These are phyloP conservation scores for Moesziomyces aphidis DNA, from an alignment of 1,284 basidiomycete genomes.

Conservation along the genomic window DNA sequence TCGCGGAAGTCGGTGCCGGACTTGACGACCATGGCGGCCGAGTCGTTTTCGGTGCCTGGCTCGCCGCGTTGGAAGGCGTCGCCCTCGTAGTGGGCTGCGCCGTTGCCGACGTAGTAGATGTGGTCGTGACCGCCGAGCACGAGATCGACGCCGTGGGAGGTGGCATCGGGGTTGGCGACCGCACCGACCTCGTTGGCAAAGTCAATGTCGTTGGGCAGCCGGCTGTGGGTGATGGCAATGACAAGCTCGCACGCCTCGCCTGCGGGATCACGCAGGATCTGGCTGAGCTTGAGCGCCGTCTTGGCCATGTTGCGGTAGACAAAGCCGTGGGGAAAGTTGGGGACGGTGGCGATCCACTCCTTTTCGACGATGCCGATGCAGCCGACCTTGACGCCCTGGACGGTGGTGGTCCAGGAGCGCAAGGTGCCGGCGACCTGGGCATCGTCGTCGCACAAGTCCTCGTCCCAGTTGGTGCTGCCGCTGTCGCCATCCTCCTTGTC, in stretches of 20 bases:
- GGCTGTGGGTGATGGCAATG: slow-evolving; percentile 83
- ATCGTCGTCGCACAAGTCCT: slow-evolving; percentile 72
- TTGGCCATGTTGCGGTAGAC: slow-evolving; percentile 66
- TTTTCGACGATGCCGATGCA: slow-evolving; percentile 85
- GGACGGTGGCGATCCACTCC: slow-evolving; percentile 87
- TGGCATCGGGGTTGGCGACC: slow-evolving; percentile 69
- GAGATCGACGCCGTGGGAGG: slow-evolving; percentile 82
- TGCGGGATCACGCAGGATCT: slow-evolving; percentile 77
- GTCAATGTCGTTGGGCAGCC: slow-evolving; percentile 74
- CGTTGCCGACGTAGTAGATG: slow-evolving; percentile 83
- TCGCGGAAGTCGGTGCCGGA: slow-evolving; percentile 92
- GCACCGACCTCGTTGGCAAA: slow-evolving; percentile 74
- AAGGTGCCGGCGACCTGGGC: slow-evolving; percentile 51
- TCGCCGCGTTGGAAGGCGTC: slow-evolving; percentile 73
- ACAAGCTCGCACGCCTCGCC: slow-evolving; percentile 75
- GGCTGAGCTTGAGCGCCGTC: slow-evolving; percentile 72
- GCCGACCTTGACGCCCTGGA: slow-evolving; percentile 78
- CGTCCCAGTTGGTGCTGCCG: slow-evolving; percentile 60
- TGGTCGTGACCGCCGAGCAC: slow-evolving; percentile 92
- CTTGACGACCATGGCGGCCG: slow-evolving; percentile 74
- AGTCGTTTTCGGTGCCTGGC: slow-evolving; percentile 80
- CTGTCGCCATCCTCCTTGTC: slow-evolving; percentile 5
- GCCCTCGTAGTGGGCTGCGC: slow-evolving; percentile 79
- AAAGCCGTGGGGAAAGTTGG: slow-evolving; percentile 82
- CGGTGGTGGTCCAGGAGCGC: slow-evolving; percentile 75